Evolutionary conservation across 305 asterid genomes (phyloP).

Genomic region (Salvia sclarea): DNA sequence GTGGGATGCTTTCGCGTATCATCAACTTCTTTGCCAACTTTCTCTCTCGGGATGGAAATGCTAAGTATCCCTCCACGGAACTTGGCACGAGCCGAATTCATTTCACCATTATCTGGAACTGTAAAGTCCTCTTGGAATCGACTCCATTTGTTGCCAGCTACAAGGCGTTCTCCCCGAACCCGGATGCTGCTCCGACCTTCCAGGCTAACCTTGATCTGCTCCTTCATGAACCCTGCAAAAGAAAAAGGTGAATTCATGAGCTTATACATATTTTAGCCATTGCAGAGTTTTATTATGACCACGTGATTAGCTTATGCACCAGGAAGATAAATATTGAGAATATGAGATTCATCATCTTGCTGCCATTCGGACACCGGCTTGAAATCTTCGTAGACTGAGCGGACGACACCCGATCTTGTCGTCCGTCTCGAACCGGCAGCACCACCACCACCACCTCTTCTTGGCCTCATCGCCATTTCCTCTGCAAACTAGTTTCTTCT

Average conservation of each 20-base stretch:
- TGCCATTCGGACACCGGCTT: conserved; percentile 62
- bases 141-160: conserved; percentile 73
- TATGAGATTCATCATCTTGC: conserved; percentile 58
- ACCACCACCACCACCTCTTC: conserved; percentile 44
- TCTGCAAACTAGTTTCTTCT: background rate
- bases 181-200: conserved; percentile 59
- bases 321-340: conserved; percentile 60
- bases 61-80: conserved; percentile 61
- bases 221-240: conserved; percentile 63
- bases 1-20: conserved; percentile 21
- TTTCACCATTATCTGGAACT: conserved; percentile 54
- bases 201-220: conserved; percentile 61
- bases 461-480: conserved; percentile 53
- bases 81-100: conserved; percentile 60
- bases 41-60: conserved; percentile 51
- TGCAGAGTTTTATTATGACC: background rate
- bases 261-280: background rate
- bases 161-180: conserved; percentile 63
- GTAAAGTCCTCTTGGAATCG: conserved; percentile 70
- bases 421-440: conserved; percentile 35
- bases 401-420: conserved; percentile 38
- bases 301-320: conserved; percentile 37
- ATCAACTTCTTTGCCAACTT: conserved; percentile 18
- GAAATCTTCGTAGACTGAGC: conserved; percentile 57
- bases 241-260: background rate